Conservation (phyloP, 1,284 basidiomycete species). For the Cerrena zonata region DNA sequence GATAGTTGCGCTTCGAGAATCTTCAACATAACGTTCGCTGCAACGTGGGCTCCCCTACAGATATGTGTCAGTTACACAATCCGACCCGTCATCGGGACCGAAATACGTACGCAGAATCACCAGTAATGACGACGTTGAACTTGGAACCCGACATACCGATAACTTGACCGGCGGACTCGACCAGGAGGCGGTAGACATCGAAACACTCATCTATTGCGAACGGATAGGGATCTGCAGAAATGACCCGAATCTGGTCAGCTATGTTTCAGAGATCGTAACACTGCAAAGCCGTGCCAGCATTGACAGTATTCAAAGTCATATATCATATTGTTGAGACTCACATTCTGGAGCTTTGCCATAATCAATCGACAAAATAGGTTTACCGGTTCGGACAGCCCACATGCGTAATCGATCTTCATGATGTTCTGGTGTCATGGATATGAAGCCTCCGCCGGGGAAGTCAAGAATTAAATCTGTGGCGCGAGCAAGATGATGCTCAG, state of each 20-base stretch:
- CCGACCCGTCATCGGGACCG: not conserved
- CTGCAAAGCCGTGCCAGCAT: not conserved
- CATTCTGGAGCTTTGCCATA: constrained; percentile 97
- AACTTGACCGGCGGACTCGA: constrained; percentile 72
- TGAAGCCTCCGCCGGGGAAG: constrained; percentile 92
- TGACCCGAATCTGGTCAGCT: not conserved
- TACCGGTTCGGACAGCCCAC: constrained; percentile 78
- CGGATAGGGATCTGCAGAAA: constrained; percentile 77
- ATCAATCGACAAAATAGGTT: constrained; percentile 82
- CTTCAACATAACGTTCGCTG: constrained; percentile 76
- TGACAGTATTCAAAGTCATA: too few species aligned
- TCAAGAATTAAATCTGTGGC: constrained; percentile 83
- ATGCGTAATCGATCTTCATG: constrained; percentile 89
- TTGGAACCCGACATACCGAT: constrained; percentile 82
- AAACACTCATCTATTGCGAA: constrained; percentile 93
- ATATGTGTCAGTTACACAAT: constrained; percentile 3
- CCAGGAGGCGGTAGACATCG: constrained; percentile 79
- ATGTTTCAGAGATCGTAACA: not conserved
- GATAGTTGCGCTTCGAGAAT: constrained; percentile 65
- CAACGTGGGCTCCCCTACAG: constrained; percentile 77
- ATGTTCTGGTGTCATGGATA: constrained; percentile 91
- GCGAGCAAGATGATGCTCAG: constrained; percentile 60
- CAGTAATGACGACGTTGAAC: constrained; percentile 73
- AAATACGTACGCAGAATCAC: constrained; percentile 83
- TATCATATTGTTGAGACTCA: constrained; percentile 38